Percentiles rank a stretch among this genome's conserved stretches.
These are phyloP conservation scores for Mycena olivaceomarginata DNA, from an alignment of 768 basidiomycete genomes.

Conservation along the genomic window DNA sequence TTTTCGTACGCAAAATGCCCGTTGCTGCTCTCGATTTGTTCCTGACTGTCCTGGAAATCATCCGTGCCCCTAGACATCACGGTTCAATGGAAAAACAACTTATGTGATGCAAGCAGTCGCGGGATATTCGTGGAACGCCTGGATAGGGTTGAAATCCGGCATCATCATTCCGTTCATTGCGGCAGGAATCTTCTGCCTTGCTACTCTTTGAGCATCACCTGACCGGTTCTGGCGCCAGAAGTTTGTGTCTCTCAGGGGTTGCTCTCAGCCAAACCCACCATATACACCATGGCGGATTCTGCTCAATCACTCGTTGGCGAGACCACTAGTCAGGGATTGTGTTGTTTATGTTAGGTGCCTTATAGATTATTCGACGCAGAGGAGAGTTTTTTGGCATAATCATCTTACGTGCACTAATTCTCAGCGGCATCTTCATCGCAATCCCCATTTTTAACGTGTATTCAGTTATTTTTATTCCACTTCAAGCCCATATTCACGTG, in stretches of 20 bases:
- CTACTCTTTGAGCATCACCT: not conserved
- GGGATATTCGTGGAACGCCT: no score
- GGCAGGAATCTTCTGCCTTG: not conserved
- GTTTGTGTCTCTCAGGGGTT: not conserved
- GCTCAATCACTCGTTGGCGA: not conserved
- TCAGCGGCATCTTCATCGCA: not conserved
- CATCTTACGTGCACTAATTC: not conserved
- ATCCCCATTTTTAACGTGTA: not conserved
- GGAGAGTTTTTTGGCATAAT: no score
- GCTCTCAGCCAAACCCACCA: not conserved
- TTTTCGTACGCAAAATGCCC: no score
- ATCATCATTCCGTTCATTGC: not conserved
- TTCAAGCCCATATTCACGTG: not conserved
- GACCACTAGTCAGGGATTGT: slow-evolving; percentile 2
- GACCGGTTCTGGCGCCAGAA: not conserved
- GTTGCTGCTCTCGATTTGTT: no score
- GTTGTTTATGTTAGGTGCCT: not conserved
- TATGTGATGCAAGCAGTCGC: no score
- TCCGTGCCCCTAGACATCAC: no score
- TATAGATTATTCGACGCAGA: no score
- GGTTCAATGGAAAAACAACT: no score
- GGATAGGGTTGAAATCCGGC: no score
- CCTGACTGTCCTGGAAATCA: no score
- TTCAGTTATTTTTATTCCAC: not conserved
- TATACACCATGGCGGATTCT: slow-evolving; percentile 6